Evolutionary conservation across 2,329 filamentous ascomycete genomes (phyloP).

Genomic region (Colletotrichum eremochloae): DNA sequence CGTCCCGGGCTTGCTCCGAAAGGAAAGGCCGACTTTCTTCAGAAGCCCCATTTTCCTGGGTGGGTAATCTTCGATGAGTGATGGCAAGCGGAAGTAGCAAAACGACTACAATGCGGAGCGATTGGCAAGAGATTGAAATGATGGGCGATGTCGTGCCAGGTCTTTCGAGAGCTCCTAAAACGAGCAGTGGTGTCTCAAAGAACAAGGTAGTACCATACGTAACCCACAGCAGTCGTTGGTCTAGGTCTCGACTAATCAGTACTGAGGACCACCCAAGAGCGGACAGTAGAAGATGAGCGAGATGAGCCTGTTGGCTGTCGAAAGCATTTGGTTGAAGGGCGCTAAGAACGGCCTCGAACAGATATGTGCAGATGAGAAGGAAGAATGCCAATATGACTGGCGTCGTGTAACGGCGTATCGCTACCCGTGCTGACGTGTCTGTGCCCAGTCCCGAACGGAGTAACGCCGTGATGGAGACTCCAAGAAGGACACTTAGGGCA

Average conservation of each 20-base stretch:
- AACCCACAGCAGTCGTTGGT: not conserved
- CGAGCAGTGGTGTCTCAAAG: conserved; percentile 12
- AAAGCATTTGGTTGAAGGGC: not conserved
- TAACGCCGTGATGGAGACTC: not conserved
- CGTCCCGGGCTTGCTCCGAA: not conserved
- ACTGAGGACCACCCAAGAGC: conserved; percentile 1
- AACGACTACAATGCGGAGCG: not conserved
- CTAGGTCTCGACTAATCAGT: not conserved
- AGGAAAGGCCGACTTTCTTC: conserved; percentile 28
- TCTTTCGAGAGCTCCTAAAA: not conserved
- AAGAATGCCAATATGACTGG: not conserved
- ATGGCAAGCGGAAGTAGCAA: not conserved
- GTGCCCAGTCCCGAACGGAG: not conserved
- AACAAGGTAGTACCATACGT: not conserved
- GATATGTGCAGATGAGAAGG: not conserved
- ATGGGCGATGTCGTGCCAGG: not conserved
- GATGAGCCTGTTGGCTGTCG: conserved; percentile 5
- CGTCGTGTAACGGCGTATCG: not conserved
- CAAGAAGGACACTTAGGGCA: conserved; percentile 11
- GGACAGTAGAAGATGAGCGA: conserved; percentile 19
- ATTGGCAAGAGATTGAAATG: conserved; percentile 1
- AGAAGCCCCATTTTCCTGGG: not conserved
- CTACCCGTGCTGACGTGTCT: not conserved
- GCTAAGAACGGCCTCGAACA: not conserved
- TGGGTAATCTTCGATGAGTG: not conserved